A percentile compares a stretch with the other conserved stretches of the same genome.
Evolutionary conservation across 768 basidiomycete genomes (phyloP).

Genomic region (Tricholoma terreum): DNA sequence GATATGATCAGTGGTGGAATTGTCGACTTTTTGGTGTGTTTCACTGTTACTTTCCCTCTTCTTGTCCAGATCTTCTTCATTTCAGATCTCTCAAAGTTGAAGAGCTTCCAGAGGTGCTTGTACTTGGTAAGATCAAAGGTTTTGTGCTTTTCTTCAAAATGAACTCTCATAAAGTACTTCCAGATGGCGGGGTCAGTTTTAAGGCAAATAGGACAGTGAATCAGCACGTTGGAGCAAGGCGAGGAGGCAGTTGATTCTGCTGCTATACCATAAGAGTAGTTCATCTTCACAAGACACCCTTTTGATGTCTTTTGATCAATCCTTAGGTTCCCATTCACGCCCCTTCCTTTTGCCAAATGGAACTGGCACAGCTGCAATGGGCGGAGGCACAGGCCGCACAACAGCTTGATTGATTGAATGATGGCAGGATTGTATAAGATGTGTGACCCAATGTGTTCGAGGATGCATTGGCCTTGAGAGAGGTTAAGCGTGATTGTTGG

Average conservation of each 20-base stretch:
- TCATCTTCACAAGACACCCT: not conserved
- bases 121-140: slow-evolving; percentile 1
- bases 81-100: slow-evolving; percentile 12
- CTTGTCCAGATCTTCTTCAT: slow-evolving; percentile 22
- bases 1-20: slow-evolving; percentile 12
- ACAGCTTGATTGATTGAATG: not conserved
- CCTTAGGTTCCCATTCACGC: not conserved
- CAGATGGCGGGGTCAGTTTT: not conserved
- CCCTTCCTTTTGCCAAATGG: slow-evolving; percentile 4
- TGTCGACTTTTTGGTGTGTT: slow-evolving; percentile 12
- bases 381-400: slow-evolving; percentile 1
- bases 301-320: not conserved
- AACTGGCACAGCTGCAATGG: slow-evolving; percentile 3
- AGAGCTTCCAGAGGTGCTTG: slow-evolving; percentile 13
- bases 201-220: slow-evolving; percentile 1
- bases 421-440: not conserved
- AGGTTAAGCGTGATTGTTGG: not conserved
- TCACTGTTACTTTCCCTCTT: slow-evolving; percentile 5
- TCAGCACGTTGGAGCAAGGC: slow-evolving; percentile 6
- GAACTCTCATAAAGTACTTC: slow-evolving; percentile 15
- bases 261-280: not conserved
- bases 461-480: not conserved
- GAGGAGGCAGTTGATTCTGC: not conserved
- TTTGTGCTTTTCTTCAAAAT: slow-evolving; percentile 15
- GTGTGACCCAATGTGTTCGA: slow-evolving; percentile 1